These are phyloP conservation scores for Globisporangium orthogonon DNA, from an alignment of 352 stramenopile species.

Conservation along the genomic window DNA sequence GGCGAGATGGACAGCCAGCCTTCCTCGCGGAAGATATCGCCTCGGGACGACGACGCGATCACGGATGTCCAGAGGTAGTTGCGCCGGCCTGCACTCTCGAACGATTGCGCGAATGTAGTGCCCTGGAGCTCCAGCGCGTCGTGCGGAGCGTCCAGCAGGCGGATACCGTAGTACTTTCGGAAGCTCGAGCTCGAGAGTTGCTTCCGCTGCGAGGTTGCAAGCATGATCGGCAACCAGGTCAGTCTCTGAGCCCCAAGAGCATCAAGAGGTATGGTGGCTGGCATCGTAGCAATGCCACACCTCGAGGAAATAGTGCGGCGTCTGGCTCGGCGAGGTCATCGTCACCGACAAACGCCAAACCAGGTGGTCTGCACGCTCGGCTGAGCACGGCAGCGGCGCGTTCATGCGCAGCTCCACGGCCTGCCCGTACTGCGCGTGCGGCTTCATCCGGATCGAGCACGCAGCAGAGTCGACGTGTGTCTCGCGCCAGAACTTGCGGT, in stretches of 20 bases:
- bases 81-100: neutral
- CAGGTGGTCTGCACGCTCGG: neutral
- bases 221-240: neutral
- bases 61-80: slow-evolving; percentile 1
- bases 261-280: neutral
- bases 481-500: neutral
- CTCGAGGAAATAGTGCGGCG: slow-evolving; percentile 1
- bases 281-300: too few relatives aligned
- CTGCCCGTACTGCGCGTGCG: neutral
- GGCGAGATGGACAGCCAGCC: neutral
- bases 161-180: neutral
- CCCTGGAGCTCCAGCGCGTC: neutral
- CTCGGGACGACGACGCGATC: neutral
- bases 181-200: neutral
- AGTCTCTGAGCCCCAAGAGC: neutral
- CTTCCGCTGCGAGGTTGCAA: neutral
- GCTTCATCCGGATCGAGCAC: neutral
- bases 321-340: slow-evolving; percentile 14
- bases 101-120: neutral
- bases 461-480: neutral
- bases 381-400: neutral
- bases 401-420: slow-evolving; percentile 16
- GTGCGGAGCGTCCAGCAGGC: neutral
- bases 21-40: neutral
- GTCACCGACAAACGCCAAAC: neutral